Base-by-base conservation (phyloP, 1,284 basidiomycete genomes). In the Cerrena zonata region DNA sequence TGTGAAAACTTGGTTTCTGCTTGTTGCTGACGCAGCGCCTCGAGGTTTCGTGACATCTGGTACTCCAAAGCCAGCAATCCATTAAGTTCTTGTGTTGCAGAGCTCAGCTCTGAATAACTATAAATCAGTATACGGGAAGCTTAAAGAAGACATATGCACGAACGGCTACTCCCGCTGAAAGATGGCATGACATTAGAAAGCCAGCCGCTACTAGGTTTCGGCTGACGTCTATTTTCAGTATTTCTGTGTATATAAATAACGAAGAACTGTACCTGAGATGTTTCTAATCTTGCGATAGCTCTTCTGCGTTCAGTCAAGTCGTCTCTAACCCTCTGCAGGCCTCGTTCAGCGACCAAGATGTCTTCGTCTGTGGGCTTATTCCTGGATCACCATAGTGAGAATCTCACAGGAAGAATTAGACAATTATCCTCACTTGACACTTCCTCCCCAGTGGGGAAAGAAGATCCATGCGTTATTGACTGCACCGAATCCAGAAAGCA, bases 401-500 rank as follows among this genome's bases (percentile, higher is more conserved):
- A 12, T 36, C 36, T 15, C 34, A 0, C 38, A 18, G 26, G 21
- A 50, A 23, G 12, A n/a, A 3, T 40, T 50, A 21, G 21, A 13
- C 5, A 30, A 34, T 15, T 18, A 58, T n/a, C 63, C 47, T 40
- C 39, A 64, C 65, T 55, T 64, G 18, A 49, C 44, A 13, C 46
- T 57, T 15, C 57, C 54, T 53, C 65, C 46, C 65, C 63, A 50
- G 3, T 64, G 55, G 1, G 67, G 69, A 45, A 75, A 68, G 54
- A 65, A 70, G 18, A 67, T 69, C 83, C 84, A 86, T 0, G 78
- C 75, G 43, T 77, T 82, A 54, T 76, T 80, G 36, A 86, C 73
- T 1, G 86, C 84, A 56, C 88, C 87, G 53, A 88, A 84, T 0
- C 87, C 87, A 0, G 86, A 87, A 2, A 90, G 69, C 2, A 81